These are phyloP conservation scores for Penicillium canariense DNA, from an alignment of 495 filamentous ascomycete species.

Conservation along the genomic window DNA sequence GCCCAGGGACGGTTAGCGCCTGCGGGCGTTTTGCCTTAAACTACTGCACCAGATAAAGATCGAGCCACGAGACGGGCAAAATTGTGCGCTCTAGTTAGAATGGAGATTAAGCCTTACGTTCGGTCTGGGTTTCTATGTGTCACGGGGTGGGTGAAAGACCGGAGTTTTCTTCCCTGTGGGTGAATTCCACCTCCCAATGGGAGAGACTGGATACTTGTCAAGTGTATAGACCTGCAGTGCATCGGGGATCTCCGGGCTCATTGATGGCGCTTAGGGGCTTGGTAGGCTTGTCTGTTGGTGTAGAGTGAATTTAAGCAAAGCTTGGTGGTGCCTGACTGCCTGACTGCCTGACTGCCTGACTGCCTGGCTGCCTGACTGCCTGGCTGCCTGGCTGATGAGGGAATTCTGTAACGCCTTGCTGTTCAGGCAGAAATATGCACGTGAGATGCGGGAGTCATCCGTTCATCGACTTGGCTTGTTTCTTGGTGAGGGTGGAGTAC, in stretches of 20 bases:
- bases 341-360: neutral
- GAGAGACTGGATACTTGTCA: too few relatives aligned
- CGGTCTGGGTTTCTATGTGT: neutral
- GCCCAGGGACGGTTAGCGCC: conserved; percentile 5
- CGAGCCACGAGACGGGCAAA: neutral
- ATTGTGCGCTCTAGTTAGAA: neutral
- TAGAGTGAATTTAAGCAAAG: too few relatives aligned
- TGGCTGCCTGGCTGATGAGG: neutral
- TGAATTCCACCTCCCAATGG: too few relatives aligned
- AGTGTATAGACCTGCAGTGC: too few relatives aligned
- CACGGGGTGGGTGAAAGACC: too few relatives aligned
- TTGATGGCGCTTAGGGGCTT: neutral
- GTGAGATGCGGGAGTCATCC: too few relatives aligned
- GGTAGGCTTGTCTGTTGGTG: neutral
- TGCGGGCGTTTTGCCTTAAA: neutral
- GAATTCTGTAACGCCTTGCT: neutral
- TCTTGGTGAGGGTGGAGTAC: neutral
- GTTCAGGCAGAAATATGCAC: neutral
- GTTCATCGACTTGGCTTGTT: too few relatives aligned
- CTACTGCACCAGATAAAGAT: neutral
- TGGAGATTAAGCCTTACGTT: neutral
- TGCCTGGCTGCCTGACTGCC: neutral
- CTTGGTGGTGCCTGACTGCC: neutral
- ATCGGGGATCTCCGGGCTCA: too few relatives aligned
- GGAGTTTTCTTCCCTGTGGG: too few relatives aligned